Evolutionary conservation across 2,329 filamentous ascomycete genomes (phyloP), one percentile per base, ranked within the genome.

Genomic region (Diaporthe destruens): DNA sequence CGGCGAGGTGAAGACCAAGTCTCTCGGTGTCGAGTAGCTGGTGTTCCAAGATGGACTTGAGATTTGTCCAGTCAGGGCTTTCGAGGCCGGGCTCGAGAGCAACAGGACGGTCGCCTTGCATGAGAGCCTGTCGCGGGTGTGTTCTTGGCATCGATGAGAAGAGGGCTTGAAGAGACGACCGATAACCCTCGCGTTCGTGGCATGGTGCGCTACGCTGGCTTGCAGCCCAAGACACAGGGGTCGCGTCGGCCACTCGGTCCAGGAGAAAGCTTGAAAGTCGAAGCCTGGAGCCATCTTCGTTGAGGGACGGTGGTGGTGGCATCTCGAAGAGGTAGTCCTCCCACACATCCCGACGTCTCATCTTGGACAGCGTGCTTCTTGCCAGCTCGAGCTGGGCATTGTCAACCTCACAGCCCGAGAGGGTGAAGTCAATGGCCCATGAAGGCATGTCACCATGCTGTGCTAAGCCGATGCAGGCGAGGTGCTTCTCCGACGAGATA

Each of bases 401-500:
- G 44, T 65, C 44, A 9, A 65, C 61, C 2, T 65, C 61, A 20
- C 61, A 65, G 20, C 61, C 61, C 14, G 61, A 65, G 32, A 65
- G 61, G 12, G 61, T 65, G 16, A 65, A 65, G 32, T 65, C 61
- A 6, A 65, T 51, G 20, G 44, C 20, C 61, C 61, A 65, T 23
- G 61, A 65, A 18, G 61, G 61, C 14, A 65, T 65, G 61, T 65
- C 61, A 18, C 61, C 61, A n/a, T 65, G 61, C 14, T 65, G 61
- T 36, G 61, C 61, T n/a, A 65, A 36, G 29, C 61, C 61, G 29
- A 65, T 65, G 61, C 61, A 65, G 61, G 14, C 61, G 8, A 65
- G 44, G 8, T 36, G 29, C n/a, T 39, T 65, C 61, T 65, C 61
- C 3, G 61, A 51, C 6, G 61, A 65, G 18, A 65, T 29, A 49